Evolutionary conservation across 202 grass and related monocot genomes (phyloP).

Genomic region (Saccharum hybrid): DNA sequence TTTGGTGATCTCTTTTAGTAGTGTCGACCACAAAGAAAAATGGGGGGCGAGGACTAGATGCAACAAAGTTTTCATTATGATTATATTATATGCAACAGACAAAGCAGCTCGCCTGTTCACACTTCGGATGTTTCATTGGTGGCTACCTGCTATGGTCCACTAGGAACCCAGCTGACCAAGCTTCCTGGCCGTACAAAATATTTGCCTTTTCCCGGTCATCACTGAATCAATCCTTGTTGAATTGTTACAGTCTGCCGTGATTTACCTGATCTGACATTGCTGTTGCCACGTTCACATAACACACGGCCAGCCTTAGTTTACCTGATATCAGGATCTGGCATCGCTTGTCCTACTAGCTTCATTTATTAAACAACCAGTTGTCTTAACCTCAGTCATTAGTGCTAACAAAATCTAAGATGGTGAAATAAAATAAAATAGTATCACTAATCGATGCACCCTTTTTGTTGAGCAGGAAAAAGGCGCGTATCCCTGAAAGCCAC

Average conservation of each 20-base stretch:
- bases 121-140: neutral
- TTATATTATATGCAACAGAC: neutral
- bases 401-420: neutral
- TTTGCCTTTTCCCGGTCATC: neutral
- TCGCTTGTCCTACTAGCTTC: neutral
- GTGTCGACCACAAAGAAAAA: neutral
- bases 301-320: too few species aligned
- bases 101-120: neutral
- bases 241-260: neutral
- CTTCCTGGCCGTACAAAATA: neutral
- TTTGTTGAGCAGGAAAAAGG: neutral
- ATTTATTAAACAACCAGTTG: neutral
- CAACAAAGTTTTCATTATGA: neutral
- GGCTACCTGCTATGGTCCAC: slow-evolving; percentile 20
- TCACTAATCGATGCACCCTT: neutral
- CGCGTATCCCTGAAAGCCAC: neutral
- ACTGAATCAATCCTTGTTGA: neutral
- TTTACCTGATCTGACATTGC: neutral
- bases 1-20: neutral
- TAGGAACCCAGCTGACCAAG: slow-evolving; percentile 6
- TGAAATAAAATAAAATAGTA: neutral
- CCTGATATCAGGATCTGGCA: too few species aligned
- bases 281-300: too few species aligned
- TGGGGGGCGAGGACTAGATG: slow-evolving; percentile 12
- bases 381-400: neutral